These are phyloP conservation scores for Fraxinus americana DNA, from an alignment of 257 asterid species.

Conservation along the genomic window DNA sequence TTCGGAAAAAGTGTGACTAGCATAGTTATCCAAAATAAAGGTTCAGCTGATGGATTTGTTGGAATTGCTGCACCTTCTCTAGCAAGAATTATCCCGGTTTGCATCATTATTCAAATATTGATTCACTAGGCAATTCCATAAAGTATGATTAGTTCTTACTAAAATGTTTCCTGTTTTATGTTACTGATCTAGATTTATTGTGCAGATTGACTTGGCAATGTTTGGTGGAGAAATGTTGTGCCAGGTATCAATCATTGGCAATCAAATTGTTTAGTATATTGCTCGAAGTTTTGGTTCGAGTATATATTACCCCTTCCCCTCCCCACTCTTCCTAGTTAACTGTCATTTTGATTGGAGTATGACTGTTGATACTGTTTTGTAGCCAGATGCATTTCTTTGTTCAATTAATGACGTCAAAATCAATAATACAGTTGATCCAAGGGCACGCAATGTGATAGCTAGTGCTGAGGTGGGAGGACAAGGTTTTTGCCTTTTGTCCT, in stretches of 20 bases:
- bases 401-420: conserved; percentile 96
- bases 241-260: conserved; percentile 39
- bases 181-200: conserved; percentile 31
- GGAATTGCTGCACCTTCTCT: conserved; percentile 98
- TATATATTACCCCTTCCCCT: conserved; percentile 17
- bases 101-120: conserved; percentile 28
- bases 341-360: conserved; percentile 30
- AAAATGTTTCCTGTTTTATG: conserved; percentile 6
- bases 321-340: conserved; percentile 12
- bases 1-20: conserved; percentile 81
- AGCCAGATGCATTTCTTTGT: conserved; percentile 99
- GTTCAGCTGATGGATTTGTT: conserved; percentile 85
- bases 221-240: conserved; percentile 67
- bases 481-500: conserved; percentile 23
- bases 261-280: conserved; percentile 34
- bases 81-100: conserved; percentile 89
- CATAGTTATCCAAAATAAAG: conserved; percentile 78
- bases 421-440: conserved; percentile 72
- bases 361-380: conserved; percentile 41
- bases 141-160: conserved; percentile 17
- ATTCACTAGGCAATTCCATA: conserved; percentile 11
- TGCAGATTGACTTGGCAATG: conserved; percentile 90
- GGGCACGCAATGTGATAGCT: conserved; percentile 76
- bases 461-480: conserved; percentile 72
- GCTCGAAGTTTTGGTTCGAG: conserved; percentile 13